phyloP scores from a whole-genome alignment of 1,284 basidiomycete species.

The Rhodotorula sp. region DNA sequence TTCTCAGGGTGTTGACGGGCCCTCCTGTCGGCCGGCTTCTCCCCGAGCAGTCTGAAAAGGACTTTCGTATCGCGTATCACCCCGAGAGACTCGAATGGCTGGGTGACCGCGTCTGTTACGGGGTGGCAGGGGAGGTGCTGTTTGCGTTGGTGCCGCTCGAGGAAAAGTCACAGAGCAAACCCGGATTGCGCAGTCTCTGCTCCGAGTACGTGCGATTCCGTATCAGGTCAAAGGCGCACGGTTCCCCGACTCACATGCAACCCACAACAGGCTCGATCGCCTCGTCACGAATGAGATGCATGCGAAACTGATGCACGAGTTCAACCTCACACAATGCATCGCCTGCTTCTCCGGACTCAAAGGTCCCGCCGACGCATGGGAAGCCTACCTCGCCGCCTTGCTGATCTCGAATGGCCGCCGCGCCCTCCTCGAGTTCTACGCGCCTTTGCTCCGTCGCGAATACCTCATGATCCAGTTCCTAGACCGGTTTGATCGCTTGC shows the following conservation, averaged over 20 bases:
- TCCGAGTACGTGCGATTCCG: background rate
- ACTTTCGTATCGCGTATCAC: constrained; percentile 4
- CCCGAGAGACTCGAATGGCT: constrained; percentile 10
- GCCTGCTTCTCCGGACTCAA: background rate
- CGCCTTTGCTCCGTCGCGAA: constrained; percentile 8
- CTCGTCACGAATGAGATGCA: constrained; percentile 8
- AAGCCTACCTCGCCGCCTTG: constrained; percentile 17
- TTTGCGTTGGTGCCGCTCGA: constrained; percentile 2
- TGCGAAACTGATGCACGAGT: background rate
- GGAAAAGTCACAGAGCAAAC: background rate
- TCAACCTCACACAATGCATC: background rate
- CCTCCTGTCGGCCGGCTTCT: background rate
- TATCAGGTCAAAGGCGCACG: background rate
- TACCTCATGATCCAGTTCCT: background rate
- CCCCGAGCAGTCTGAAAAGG: background rate
- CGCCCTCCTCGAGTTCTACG: constrained; percentile 13
- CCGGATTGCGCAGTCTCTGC: background rate
- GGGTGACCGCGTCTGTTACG: constrained; percentile 9
- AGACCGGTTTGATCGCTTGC: background rate
- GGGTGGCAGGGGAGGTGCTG: background rate
- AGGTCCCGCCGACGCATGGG: constrained; percentile 8
- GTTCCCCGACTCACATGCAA: too few species aligned
- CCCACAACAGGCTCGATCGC: too few species aligned
- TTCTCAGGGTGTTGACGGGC: background rate
- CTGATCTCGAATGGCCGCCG: background rate